Evolutionary conservation across 768 basidiomycete species (phyloP).

Genomic region (Porpolomopsis calyptriformis): DNA sequence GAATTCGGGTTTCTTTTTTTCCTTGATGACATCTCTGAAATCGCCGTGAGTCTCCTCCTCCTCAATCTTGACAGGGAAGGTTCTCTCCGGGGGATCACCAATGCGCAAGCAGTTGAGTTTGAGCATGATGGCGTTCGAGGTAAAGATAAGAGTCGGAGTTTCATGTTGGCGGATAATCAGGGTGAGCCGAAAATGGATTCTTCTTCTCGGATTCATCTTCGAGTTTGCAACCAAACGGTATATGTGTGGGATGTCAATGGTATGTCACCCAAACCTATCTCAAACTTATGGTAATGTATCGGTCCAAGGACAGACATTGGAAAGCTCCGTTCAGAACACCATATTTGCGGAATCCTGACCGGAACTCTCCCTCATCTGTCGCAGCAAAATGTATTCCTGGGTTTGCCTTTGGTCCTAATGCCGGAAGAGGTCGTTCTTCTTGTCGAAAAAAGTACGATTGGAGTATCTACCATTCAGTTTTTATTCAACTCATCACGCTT

Average conservation of each 20-base stretch:
- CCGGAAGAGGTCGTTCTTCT: constrained; percentile 90
- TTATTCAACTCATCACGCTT: constrained; percentile 7
- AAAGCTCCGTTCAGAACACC: constrained; percentile 65
- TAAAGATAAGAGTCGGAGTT: no score
- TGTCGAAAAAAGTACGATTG: constrained; percentile 57
- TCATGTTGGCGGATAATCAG: no score
- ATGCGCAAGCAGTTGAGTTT: no score
- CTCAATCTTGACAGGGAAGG: no score
- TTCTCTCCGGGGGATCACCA: no score
- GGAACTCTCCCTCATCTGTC: constrained; percentile 92
- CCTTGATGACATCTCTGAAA: no score
- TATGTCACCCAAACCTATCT: constrained; percentile 17
- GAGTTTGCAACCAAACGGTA: constrained; percentile 67
- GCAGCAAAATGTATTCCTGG: constrained; percentile 94
- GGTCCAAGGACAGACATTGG: constrained; percentile 53
- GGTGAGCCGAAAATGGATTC: no score
- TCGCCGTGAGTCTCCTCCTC: no score
- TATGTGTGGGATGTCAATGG: constrained; percentile 89
- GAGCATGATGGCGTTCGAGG: no score
- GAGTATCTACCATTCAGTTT: neutral
- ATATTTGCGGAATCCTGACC: constrained; percentile 72
- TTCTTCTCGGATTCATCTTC: constrained; percentile 47
- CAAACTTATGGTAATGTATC: neutral
- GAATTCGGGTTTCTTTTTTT: no score
- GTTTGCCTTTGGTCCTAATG: constrained; percentile 77